Percentiles rank a stretch among this genome's conserved stretches.
These are phyloP conservation scores for Anthracocystis panici-leucophaei DNA, from an alignment of 1,284 basidiomycete genomes.

Conservation along the genomic window DNA sequence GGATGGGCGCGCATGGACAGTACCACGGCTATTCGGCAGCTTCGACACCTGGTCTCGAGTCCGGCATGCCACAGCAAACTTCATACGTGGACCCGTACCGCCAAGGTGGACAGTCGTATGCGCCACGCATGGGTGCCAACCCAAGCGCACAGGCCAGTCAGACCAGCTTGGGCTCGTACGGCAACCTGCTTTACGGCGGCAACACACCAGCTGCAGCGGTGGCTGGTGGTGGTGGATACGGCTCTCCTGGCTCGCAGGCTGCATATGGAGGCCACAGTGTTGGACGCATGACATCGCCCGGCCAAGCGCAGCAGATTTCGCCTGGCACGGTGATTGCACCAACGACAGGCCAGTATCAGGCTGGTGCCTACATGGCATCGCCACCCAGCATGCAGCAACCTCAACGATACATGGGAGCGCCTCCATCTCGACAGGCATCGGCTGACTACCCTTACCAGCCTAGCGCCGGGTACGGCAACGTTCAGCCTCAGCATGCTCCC, in stretches of 20 bases:
- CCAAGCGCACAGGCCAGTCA: constrained; percentile 42
- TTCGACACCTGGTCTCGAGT: constrained; percentile 26
- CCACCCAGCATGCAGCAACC: constrained; percentile 29
- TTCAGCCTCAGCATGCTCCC: constrained; percentile 20
- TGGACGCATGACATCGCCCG: constrained; percentile 17
- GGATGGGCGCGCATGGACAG: constrained; percentile 19
- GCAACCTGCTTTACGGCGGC: constrained; percentile 44
- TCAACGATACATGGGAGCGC: constrained; percentile 24
- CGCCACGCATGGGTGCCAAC: constrained; percentile 26
- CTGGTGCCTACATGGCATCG: constrained; percentile 28
- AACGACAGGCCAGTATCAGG: constrained; percentile 19
- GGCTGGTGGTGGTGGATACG: constrained; percentile 15
- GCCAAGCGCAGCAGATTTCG: constrained; percentile 37
- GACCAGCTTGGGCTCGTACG: constrained; percentile 49
- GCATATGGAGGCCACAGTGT: constrained; percentile 12
- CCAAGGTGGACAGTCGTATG: constrained; percentile 20
- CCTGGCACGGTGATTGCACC: constrained; percentile 41
- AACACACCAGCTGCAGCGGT: constrained; percentile 8
- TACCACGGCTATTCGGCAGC: constrained; percentile 24
- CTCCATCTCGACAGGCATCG: constrained; percentile 32
- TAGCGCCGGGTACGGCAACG: constrained; percentile 15
- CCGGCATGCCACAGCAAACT: constrained; percentile 26
- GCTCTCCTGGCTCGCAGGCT: constrained; percentile 16
- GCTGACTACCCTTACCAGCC: constrained; percentile 42
- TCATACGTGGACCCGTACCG: constrained; percentile 40